A percentile compares a stretch with the other conserved stretches of the same genome.
phyloP scores from a whole-genome alignment of 2,329 filamentous ascomycete species.

The Fusarium aywerte region DNA sequence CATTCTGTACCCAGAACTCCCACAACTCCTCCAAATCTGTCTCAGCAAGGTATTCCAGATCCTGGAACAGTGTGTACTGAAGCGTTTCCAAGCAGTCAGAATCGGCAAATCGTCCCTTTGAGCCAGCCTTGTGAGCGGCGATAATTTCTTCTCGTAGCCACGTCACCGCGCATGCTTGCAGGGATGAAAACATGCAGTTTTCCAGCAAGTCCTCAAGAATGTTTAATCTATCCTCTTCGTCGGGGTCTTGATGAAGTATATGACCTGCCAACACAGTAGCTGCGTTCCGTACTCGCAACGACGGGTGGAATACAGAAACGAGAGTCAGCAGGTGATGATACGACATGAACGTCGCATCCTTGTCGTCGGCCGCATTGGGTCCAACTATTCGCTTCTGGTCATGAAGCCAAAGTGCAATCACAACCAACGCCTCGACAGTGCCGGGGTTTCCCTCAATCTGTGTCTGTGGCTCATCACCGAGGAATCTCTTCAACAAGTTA shows the following conservation, averaged over 20 bases:
- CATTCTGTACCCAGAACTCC: conserved; percentile 64
- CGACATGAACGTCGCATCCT: conserved; percentile 63
- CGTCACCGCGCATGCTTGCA: conserved; percentile 70
- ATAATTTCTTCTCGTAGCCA: conserved; percentile 74
- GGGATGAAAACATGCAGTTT: conserved; percentile 70
- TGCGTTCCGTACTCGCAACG: conserved; percentile 64
- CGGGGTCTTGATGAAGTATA: conserved; percentile 68
- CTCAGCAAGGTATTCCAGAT: conserved; percentile 60
- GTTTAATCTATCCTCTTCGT: conserved; percentile 66
- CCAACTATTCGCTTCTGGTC: conserved; percentile 58
- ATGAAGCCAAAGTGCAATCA: conserved; percentile 69
- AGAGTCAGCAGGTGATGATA: conserved; percentile 70
- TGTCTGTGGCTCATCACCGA: conserved; percentile 61
- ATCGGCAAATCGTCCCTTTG: conserved; percentile 59
- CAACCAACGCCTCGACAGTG: conserved; percentile 68
- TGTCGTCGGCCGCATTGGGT: conserved; percentile 47
- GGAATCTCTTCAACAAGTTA: conserved; percentile 63
- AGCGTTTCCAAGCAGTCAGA: conserved; percentile 67
- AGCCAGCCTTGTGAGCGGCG: conserved; percentile 51
- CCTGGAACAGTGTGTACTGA: conserved; percentile 71
- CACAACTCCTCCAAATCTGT: conserved; percentile 56
- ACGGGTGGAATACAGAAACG: conserved; percentile 67
- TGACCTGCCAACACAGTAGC: conserved; percentile 64
- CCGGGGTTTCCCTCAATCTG: conserved; percentile 63
- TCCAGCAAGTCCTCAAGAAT: conserved; percentile 74